Evolutionary conservation across 2,329 filamentous ascomycete species (phyloP), one percentile per base, ranked within the genome.

Genomic region (Rutstroemia sp.): DNA sequence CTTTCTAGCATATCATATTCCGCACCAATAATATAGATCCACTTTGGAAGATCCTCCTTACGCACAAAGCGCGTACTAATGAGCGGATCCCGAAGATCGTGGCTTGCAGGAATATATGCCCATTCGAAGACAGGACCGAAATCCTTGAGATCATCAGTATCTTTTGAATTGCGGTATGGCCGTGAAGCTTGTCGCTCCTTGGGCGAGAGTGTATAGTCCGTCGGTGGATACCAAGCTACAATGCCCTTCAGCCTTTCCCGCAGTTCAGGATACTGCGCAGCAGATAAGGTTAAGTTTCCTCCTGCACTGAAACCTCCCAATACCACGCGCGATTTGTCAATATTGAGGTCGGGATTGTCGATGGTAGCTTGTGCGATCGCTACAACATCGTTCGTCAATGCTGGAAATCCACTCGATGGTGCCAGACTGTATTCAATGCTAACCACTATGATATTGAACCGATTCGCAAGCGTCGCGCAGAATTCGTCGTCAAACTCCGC

Each of bases 281-380:
- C 72, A 6, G 70, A 65, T 0, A 80, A 67, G 0, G 73, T 63
- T 1, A 81, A 68, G 62, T 78, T 80, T 2, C 73, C 79, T 25
- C 79, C 78, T 0, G 78, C 78, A 36, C 75, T 77, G 66, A 76
- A 80, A 9, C 78, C 78, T 1, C 68, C 72, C 0, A 81, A 58
- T 0, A 72, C 72, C 4, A 79, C 69, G 21, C 67, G 67, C 2
- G 60, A 52, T 7, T 63, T 60, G 64, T 81, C 76, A 59, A 80
- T 71, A 2, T 76, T 76, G 0, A 82, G 70, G 0, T 67, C 63
- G 0, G 63, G 27, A 64, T 81, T 77, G 6, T 66, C 63, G 9
- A 80, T 69, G 10, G 76, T 67, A 9, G 72, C 72, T 19, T 67
- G 59, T 56, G 72, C 69, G 19, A 78, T 68, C 0, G 73, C 73